Evolutionary conservation across 2,329 filamentous ascomycete species (phyloP).

Genomic region (Mollisia scopiformis): DNA sequence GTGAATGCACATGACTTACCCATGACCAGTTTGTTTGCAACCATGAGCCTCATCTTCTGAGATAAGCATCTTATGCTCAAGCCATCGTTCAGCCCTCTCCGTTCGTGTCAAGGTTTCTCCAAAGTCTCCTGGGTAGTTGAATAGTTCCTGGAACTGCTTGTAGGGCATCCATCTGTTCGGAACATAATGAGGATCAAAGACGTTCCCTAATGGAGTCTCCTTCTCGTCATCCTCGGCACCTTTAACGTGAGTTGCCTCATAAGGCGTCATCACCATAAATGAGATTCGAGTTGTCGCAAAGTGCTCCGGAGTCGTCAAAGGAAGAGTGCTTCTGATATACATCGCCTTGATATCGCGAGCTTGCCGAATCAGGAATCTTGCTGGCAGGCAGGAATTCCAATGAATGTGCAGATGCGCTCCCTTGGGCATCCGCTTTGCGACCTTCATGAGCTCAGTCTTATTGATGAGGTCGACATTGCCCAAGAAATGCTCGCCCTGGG

Average conservation of each 20-base stretch:
- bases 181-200: constrained; percentile 55
- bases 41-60: constrained; percentile 61
- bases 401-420: constrained; percentile 75
- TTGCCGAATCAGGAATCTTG: constrained; percentile 61
- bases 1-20: constrained; percentile 46
- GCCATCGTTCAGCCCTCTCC: constrained; percentile 52
- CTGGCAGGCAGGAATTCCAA: constrained; percentile 74
- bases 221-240: constrained; percentile 25
- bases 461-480: constrained; percentile 57
- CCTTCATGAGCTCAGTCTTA: constrained; percentile 57
- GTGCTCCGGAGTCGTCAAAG: constrained; percentile 43
- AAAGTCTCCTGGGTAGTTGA: constrained; percentile 37
- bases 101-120: constrained; percentile 26
- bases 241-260: constrained; percentile 32
- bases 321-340: constrained; percentile 67
- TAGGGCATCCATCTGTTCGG: constrained; percentile 50
- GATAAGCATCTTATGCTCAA: constrained; percentile 65
- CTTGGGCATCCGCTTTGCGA: constrained; percentile 67
- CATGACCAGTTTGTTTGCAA: constrained; percentile 48
- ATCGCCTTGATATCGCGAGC: constrained; percentile 59
- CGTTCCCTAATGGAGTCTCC: constrained; percentile 38
- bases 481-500: constrained; percentile 58
- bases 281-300: constrained; percentile 30
- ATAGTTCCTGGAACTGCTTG: constrained; percentile 44
- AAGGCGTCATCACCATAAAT: constrained; percentile 35